Evolutionary conservation across 345 rosid genomes (phyloP).

Genomic region (Ailanthus altissimus): DNA sequence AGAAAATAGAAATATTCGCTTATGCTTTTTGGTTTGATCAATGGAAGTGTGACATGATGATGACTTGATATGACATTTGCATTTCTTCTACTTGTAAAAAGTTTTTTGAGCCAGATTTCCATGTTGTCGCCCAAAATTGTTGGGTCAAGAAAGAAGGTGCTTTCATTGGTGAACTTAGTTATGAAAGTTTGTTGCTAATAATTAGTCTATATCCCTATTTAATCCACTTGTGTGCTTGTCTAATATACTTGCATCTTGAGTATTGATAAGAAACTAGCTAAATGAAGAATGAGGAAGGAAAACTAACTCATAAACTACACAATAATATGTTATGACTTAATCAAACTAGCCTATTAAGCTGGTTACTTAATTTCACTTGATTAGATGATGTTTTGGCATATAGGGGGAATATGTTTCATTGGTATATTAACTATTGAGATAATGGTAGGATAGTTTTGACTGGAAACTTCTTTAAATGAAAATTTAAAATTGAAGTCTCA

Average conservation of each 20-base stretch:
- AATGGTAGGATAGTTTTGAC: not conserved
- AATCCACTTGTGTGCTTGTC: not conserved
- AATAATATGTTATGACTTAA: not conserved
- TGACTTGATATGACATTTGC: slow-evolving; percentile 22
- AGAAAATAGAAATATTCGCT: not conserved
- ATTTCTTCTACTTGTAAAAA: slow-evolving; percentile 73
- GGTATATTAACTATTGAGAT: not conserved
- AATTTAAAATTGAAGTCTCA: not conserved
- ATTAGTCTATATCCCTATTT: not conserved
- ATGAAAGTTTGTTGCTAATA: not conserved
- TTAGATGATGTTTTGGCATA: not conserved
- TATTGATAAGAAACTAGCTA: not conserved
- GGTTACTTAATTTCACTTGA: not conserved
- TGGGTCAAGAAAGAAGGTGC: slow-evolving; percentile 98
- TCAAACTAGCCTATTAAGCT: not conserved
- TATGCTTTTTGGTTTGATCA: not conserved
- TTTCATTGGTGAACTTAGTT: slow-evolving; percentile 94
- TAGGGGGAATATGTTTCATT: not conserved
- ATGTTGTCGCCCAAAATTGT: slow-evolving; percentile 90
- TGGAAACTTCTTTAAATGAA: not conserved
- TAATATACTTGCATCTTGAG: not conserved
- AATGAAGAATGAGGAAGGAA: not conserved
- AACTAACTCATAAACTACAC: not conserved
- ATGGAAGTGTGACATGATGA: not conserved
- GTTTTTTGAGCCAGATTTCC: slow-evolving; percentile 61